Base-by-base conservation (phyloP, 805 yeast genomes). In the Ogataea polymorpha region DNA sequence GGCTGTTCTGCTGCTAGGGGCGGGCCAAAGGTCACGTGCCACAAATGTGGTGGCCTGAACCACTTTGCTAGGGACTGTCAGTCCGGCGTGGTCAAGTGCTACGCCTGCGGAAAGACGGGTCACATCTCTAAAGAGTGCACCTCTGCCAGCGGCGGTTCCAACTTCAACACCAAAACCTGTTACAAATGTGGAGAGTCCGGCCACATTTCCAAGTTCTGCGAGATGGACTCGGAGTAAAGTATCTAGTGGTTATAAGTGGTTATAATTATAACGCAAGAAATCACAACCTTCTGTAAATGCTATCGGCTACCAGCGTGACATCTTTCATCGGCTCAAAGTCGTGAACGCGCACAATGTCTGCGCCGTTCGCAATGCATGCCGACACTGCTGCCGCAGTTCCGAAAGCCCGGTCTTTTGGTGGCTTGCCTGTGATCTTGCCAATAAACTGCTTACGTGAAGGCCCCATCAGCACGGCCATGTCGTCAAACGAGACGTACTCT, bases 1-100 rank as follows among this genome's bases (percentile, higher is more conserved):
- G 80, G 77, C 65, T 87, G 96, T 66, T 33, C 50, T 15, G 45
- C 50, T 21, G 31, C 51, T 9, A 26, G 46, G 32, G 42, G 44
- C 25, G 47, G 50, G 30, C 48, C 59, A 49, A 67, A 68, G 46
- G 69, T 82, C 48, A 77, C 86, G 44, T 86, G 96, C 69, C 85
- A 83, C 81, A 86, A 82, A 69, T 86, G 95, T 65, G 95, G 95
- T 60, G 93, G 91, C 51, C 89, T 93, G 61, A 86, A 86, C 79
- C 96, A 88, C 67, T 83, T 82, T 69, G 95, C 96, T 51, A 83
- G 86, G 71, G 95, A 87, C 66, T 87, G 96, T 69, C 83, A 80
- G 64, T 60, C 63, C 16, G 75, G 79, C 42, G 76, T 74, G 51
- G 68, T 66, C 42, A 86, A 86, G 69, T 89, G 97, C 70, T 90